A percentile compares a stretch with the other conserved stretches of the same genome.
These are phyloP conservation scores for Hsuehochloa calcarea DNA, from an alignment of 176 grass and related monocot species.

Conservation along the genomic window DNA sequence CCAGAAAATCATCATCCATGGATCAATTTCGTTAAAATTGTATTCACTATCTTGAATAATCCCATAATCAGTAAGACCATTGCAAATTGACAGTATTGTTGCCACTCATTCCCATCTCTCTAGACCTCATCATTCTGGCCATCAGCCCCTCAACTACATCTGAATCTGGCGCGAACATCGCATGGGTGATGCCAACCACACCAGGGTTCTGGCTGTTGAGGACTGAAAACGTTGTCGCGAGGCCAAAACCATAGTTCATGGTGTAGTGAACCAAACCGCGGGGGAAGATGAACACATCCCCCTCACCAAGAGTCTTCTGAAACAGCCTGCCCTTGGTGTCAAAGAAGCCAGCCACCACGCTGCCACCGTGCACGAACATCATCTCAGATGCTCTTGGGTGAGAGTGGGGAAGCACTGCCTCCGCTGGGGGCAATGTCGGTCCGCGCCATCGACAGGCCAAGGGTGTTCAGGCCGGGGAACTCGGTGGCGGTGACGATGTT, in stretches of 20 bases:
- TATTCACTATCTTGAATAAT: neutral
- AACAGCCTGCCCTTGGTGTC: constrained; percentile 47
- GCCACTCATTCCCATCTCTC: constrained; percentile 2
- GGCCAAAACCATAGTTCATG: constrained; percentile 35
- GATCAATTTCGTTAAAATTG: neutral
- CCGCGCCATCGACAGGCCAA: constrained; percentile 39
- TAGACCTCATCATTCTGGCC: constrained; percentile 42
- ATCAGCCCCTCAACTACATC: constrained; percentile 34
- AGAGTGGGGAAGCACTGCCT: constrained; percentile 43
- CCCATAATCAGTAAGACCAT: constrained; percentile 22
- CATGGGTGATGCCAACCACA: constrained; percentile 36
- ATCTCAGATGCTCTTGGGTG: constrained; percentile 54
- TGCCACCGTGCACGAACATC: constrained; percentile 46
- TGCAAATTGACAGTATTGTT: constrained; percentile 8
- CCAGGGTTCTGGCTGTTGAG: constrained; percentile 61
- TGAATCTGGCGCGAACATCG: constrained; percentile 44
- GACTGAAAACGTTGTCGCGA: constrained; percentile 27
- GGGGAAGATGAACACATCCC: constrained; percentile 55
- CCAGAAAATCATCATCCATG: neutral
- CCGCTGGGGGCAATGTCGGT: constrained; percentile 38
- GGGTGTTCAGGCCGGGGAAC: constrained; percentile 64
- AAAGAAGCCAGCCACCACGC: constrained; percentile 46
- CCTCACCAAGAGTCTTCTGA: constrained; percentile 40
- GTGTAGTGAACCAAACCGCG: constrained; percentile 48
- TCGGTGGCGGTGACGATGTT: constrained; percentile 52